Base-by-base conservation (phyloP, 345 rosid genomes). In the Adansonia digitata region DNA sequence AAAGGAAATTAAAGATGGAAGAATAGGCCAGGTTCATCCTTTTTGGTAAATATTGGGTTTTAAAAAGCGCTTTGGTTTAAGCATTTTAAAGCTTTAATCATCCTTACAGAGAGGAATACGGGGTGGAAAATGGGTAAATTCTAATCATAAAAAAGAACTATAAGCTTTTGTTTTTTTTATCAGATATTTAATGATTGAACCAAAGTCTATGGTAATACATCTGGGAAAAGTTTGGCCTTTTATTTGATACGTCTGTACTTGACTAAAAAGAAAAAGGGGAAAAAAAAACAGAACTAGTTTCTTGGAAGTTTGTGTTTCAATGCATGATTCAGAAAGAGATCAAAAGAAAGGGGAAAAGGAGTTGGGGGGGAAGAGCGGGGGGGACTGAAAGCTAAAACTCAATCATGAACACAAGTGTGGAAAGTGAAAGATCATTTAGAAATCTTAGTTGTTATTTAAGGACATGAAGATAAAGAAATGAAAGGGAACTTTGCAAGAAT, bases 1-100 rank as follows among this genome's bases (percentile, higher is more conserved):
- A 24, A 42, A 75, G 37, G 39, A 14, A 7, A 76, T 45, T 40
- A 14, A 2, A 57, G 17, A 17, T 26, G 51, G 12, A 61, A 26
- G 48, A 82, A 71, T 65, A 76, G 61, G 74, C 73, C 86, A 77
- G 77, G 78, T 81, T 81, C 84, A 61, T 81, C 74, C 78, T 78
- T 79, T 69, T 81, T 24, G 45, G 24, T 24, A 39, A 40, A 11
- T 11, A 20, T 31, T n/a, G 63, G 39, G 42, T 17, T 29, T 48
- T 3, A 64, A 27, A 46, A 26, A 67, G 26, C 37, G 31, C 7
- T 27, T 45, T 9, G 37, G 39, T 13, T 59, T 59, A 55, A 22
- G 60, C 1, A n/a, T 29, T 55, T 55, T 10, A 22, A 22, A 55
- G 31, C 60, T 55, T 55, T 55, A 55, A 13, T 31, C 31, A 31